A percentile compares a stretch with the other conserved stretches of the same genome.
These are phyloP conservation scores for Sclerotinia subarctica DNA, from an alignment of 2,329 filamentous ascomycete genomes.

Conservation along the genomic window DNA sequence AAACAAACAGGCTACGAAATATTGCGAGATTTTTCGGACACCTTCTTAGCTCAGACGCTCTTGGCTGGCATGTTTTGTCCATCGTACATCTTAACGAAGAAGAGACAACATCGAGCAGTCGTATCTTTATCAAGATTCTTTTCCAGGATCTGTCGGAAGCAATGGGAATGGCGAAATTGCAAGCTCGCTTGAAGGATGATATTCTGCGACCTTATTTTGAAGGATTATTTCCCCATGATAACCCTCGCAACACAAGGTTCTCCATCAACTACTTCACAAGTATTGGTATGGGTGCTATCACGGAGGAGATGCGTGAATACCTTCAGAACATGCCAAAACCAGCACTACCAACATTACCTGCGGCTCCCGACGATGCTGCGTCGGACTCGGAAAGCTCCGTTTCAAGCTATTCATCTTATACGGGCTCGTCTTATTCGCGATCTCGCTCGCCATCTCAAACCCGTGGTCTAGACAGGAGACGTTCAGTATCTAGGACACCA, in stretches of 20 bases:
- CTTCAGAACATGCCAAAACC: constrained; percentile 89
- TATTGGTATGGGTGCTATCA: constrained; percentile 91
- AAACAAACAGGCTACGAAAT: constrained; percentile 92
- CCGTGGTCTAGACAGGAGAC: constrained; percentile 19
- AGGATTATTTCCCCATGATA: constrained; percentile 86
- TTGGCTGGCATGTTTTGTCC: constrained; percentile 87
- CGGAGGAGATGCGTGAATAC: constrained; percentile 90
- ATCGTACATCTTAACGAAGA: constrained; percentile 90
- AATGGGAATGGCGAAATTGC: constrained; percentile 77
- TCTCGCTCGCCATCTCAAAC: constrained; percentile 29
- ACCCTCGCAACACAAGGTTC: constrained; percentile 87
- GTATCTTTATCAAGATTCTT: constrained; percentile 97
- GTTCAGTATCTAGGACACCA: constrained; percentile 25
- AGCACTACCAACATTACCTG: constrained; percentile 64
- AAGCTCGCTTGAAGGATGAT: constrained; percentile 73
- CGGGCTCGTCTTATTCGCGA: constrained; percentile 57
- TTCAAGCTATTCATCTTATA: constrained; percentile 76
- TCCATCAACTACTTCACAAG: constrained; percentile 99
- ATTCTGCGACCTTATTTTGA: constrained; percentile 73
- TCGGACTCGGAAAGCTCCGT: constrained; percentile 63
- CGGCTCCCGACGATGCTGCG: constrained; percentile 50
- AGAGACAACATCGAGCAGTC: constrained; percentile 91
- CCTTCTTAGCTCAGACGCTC: constrained; percentile 79
- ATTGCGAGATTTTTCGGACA: constrained; percentile 95
- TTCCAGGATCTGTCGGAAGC: constrained; percentile 90